Evolutionary conservation across 2,329 filamentous ascomycete species (phyloP).

Genomic region (Neopestalotiopsis rosae): DNA sequence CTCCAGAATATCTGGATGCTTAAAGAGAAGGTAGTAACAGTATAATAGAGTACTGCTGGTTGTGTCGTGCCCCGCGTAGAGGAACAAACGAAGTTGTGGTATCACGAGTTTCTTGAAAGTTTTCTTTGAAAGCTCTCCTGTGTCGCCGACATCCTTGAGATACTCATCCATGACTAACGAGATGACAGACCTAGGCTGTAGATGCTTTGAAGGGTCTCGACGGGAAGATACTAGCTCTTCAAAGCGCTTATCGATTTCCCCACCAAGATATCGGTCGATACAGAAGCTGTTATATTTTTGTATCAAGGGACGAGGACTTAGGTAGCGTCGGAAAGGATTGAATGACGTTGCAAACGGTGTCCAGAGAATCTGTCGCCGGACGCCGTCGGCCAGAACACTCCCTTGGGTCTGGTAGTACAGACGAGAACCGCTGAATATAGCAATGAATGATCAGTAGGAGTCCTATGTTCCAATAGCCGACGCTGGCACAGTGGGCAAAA

Average conservation of each 20-base stretch:
- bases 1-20: slow-evolving; percentile 28
- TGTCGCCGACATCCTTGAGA: slow-evolving; percentile 21
- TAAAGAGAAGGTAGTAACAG: slow-evolving; percentile 46
- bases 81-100: slow-evolving; percentile 29
- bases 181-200: slow-evolving; percentile 25
- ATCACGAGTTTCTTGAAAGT: slow-evolving; percentile 24
- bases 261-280: slow-evolving; percentile 26
- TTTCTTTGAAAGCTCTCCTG: slow-evolving; percentile 17
- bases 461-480: background rate
- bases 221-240: slow-evolving; percentile 18
- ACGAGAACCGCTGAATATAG: slow-evolving; percentile 25
- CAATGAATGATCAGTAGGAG: background rate
- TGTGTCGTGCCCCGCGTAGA: slow-evolving; percentile 69
- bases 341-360: slow-evolving; percentile 26
- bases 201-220: background rate
- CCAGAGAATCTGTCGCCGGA: slow-evolving; percentile 27
- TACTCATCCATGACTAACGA: slow-evolving; percentile 27
- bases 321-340: slow-evolving; percentile 27
- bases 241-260: slow-evolving; percentile 29
- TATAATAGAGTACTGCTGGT: slow-evolving; percentile 62
- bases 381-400: slow-evolving; percentile 25
- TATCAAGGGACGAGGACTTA: slow-evolving; percentile 25
- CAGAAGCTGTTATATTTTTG: slow-evolving; percentile 27
- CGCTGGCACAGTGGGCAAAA: background rate
- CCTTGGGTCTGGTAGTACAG: slow-evolving; percentile 29